A percentile compares a stretch with the other conserved stretches of the same genome.
phyloP scores from a whole-genome alignment of 257 asterid genomes.

The Pogostemon cablin region DNA sequence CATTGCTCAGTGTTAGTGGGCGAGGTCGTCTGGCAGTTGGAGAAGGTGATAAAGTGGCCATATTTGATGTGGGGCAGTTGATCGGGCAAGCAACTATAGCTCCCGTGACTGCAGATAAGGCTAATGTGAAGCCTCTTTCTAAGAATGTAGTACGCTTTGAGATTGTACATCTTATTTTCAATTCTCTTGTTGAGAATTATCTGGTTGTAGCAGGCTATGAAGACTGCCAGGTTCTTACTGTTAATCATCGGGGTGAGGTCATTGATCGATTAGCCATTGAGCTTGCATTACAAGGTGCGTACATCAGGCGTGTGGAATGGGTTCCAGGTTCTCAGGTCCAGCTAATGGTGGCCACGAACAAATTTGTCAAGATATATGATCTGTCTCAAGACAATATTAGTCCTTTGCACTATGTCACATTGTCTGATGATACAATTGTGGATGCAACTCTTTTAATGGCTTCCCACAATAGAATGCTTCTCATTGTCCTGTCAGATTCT shows the following conservation, averaged over 20 bases:
- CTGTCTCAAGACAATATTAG: constrained; percentile 94
- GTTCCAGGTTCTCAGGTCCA: constrained; percentile 99
- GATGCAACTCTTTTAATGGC: constrained; percentile 84
- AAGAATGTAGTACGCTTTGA: constrained; percentile 95
- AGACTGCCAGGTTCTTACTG: constrained; percentile 97
- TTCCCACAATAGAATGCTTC: constrained; percentile 76
- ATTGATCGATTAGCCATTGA: constrained; percentile 94
- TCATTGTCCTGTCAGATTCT: constrained; percentile 77
- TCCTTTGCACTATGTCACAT: constrained; percentile 87
- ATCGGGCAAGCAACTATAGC: constrained; percentile 95
- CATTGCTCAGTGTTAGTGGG: constrained; percentile 81
- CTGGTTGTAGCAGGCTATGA: constrained; percentile 98
- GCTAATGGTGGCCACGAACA: constrained; percentile 93
- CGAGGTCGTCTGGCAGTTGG: constrained; percentile 99
- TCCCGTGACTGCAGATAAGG: constrained; percentile 98
- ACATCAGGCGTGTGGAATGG: constrained; percentile 91
- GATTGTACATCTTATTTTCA: constrained; percentile 89
- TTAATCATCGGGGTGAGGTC: constrained; percentile 97
- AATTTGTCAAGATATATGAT: constrained; percentile 89
- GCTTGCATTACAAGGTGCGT: constrained; percentile 98
- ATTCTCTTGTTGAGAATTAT: constrained; percentile 82
- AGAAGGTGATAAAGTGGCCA: constrained; percentile 98
- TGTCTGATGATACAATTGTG: constrained; percentile 74
- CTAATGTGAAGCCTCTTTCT: constrained; percentile 97
- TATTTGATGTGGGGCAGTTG: constrained; percentile 96